A percentile compares a stretch with the other conserved stretches of the same genome.
phyloP scores from a whole-genome alignment of 805 yeast genomes.

The Metschnikowia arizonensis region DNA sequence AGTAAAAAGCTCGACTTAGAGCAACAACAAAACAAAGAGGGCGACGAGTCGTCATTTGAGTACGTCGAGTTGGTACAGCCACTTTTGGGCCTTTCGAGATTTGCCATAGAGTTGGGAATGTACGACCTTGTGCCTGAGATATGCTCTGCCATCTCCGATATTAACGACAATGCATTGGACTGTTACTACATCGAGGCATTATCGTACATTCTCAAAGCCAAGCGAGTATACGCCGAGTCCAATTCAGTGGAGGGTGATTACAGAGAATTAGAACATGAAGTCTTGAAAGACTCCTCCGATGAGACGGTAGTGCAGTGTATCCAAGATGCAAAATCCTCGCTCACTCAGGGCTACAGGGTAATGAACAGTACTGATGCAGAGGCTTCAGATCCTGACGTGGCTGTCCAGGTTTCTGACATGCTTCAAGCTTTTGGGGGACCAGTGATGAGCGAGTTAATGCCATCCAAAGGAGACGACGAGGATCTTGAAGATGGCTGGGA shows the following conservation, averaged over 20 bases:
- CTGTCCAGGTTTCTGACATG: slow-evolving; percentile 48
- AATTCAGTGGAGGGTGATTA: slow-evolving; percentile 40
- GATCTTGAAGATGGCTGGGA: slow-evolving; percentile 48
- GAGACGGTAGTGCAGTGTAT: slow-evolving; percentile 29
- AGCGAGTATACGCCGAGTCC: slow-evolving; percentile 18
- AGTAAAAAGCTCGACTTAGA: slow-evolving; percentile 48
- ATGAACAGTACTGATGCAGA: slow-evolving; percentile 32
- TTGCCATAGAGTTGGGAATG: slow-evolving; percentile 70
- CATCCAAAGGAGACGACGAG: slow-evolving; percentile 25
- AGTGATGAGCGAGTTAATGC: slow-evolving; percentile 41
- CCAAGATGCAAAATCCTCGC: slow-evolving; percentile 40
- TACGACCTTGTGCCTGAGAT: slow-evolving; percentile 66
- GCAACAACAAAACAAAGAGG: slow-evolving; percentile 30
- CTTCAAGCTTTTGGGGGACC: slow-evolving; percentile 61
- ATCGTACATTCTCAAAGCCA: slow-evolving; percentile 50
- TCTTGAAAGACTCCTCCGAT: slow-evolving; percentile 19
- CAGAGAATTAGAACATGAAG: slow-evolving; percentile 32
- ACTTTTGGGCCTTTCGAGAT: slow-evolving; percentile 65
- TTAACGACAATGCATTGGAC: slow-evolving; percentile 83
- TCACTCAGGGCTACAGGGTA: slow-evolving; percentile 44
- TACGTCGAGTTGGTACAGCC: slow-evolving; percentile 71
- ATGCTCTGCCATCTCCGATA: slow-evolving; percentile 61
- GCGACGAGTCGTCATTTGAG: slow-evolving; percentile 40
- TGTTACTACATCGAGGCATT: slow-evolving; percentile 80
- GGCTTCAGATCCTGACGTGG: slow-evolving; percentile 58